Evolutionary conservation across 2,329 filamentous ascomycete genomes (phyloP).

Genomic region (Aspergillus sp.): DNA sequence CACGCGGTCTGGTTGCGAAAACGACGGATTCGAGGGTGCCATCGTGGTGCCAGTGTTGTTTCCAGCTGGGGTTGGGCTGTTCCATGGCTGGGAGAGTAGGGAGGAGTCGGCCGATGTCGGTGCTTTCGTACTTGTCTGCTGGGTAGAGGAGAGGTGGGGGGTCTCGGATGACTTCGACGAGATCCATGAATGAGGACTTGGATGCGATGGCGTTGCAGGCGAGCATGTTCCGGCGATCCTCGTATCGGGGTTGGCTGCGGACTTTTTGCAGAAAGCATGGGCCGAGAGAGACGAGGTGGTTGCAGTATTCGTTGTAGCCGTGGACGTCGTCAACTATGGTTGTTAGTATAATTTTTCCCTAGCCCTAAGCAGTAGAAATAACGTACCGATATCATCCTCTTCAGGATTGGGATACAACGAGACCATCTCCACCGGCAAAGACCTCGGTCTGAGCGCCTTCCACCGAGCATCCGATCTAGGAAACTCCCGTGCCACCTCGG

Average conservation of each 20-base stretch:
- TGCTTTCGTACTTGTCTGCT: slow-evolving; percentile 4
- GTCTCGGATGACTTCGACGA: slow-evolving; percentile 5
- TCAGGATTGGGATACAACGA: slow-evolving; percentile 6
- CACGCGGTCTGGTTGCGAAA: neutral
- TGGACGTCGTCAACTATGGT: neutral
- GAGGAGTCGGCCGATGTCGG: neutral
- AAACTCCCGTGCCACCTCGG: slow-evolving; percentile 8
- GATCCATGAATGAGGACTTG: slow-evolving; percentile 11
- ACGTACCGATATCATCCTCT: slow-evolving; percentile 5
- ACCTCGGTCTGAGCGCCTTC: slow-evolving; percentile 7
- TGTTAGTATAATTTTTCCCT: neutral
- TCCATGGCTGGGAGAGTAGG: slow-evolving; percentile 4
- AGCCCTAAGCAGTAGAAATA: neutral
- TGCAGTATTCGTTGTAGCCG: slow-evolving; percentile 9
- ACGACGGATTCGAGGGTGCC: neutral
- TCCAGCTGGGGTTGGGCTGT: slow-evolving; percentile 9
- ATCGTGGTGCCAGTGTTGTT: slow-evolving; percentile 6
- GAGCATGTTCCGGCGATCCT: slow-evolving; percentile 6
- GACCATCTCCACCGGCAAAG: slow-evolving; percentile 6
- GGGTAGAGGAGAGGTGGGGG: slow-evolving; percentile 2
- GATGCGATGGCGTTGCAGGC: slow-evolving; percentile 9
- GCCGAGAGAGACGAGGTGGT: slow-evolving; percentile 12
- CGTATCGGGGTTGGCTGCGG: slow-evolving; percentile 3
- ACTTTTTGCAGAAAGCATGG: slow-evolving; percentile 9
- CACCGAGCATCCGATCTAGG: slow-evolving; percentile 7